phyloP scores from a whole-genome alignment of 169 alveolate genomes.

The Cryptosporidium parvum region DNA sequence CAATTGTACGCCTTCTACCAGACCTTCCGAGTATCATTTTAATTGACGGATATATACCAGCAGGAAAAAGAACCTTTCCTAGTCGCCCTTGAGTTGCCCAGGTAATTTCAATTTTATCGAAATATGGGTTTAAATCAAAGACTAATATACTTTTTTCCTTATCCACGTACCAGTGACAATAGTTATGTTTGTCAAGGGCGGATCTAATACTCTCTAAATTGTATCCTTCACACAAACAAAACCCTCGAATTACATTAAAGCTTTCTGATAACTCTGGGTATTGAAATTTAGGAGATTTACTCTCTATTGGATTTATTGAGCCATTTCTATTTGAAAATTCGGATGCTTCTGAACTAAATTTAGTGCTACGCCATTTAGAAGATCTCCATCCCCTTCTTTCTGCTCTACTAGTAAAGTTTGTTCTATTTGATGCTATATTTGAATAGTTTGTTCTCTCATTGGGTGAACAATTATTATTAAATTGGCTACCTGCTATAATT shows the following conservation, averaged over 20 bases:
- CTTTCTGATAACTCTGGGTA: constrained; percentile 16
- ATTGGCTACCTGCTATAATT: background rate
- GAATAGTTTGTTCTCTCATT: background rate
- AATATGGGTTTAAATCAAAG: constrained; percentile 55
- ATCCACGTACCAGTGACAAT: constrained; percentile 64
- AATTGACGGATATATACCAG: constrained; percentile 55
- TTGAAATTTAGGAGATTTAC: background rate
- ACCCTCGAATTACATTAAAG: constrained; percentile 67
- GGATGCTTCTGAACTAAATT: constrained; percentile 10
- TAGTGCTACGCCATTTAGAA: constrained; percentile 5
- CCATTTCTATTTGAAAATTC: background rate
- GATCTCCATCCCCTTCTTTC: constrained; percentile 52
- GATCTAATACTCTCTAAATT: constrained; percentile 38
- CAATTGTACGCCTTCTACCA: background rate
- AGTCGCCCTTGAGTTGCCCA: constrained; percentile 66
- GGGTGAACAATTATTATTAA: background rate
- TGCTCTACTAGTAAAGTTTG: background rate
- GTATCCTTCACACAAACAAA: constrained; percentile 66
- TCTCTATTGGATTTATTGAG: background rate
- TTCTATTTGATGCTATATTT: background rate
- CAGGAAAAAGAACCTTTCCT: constrained; percentile 67
- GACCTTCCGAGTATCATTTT: background rate
- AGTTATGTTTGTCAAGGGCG: constrained; percentile 54
- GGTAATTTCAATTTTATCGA: constrained; percentile 57
- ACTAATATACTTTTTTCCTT: constrained; percentile 55